Conservation (phyloP, 257 asterid species). For the Prunella vulgaris region DNA sequence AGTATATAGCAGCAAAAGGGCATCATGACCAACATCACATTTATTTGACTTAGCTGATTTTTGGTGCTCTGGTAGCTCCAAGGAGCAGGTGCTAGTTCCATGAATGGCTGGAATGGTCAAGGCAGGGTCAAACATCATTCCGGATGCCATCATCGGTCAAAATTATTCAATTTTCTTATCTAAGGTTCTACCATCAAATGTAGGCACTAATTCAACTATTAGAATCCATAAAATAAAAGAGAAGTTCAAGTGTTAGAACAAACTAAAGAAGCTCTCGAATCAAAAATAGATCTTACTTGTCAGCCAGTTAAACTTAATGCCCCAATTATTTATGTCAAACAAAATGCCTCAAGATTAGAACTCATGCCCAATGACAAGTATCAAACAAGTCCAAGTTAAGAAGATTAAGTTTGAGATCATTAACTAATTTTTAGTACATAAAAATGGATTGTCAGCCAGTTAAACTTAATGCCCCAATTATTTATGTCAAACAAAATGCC, state of each 20-base stretch:
- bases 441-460: no score
- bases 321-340: not conserved
- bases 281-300: not conserved
- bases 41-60: not conserved
- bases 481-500: not conserved
- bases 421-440: not conserved
- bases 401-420: not conserved
- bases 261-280: not conserved
- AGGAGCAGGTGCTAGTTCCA: not conserved
- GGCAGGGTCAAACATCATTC: not conserved
- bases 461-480: not conserved
- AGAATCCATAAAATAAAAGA: not conserved
- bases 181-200: constrained; percentile 9
- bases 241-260: not conserved
- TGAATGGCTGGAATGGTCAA: not conserved
- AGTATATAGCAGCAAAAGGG: no score
- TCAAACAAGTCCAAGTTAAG: not conserved
- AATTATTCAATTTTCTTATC: not conserved
- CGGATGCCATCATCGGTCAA: not conserved
- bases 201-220: not conserved
- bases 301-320: not conserved
- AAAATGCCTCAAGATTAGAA: not conserved
- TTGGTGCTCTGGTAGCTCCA: not conserved
- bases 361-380: not conserved
- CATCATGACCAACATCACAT: not conserved